phyloP scores from a whole-genome alignment of 1,139 yeast species.

The Candida glucosophila region DNA sequence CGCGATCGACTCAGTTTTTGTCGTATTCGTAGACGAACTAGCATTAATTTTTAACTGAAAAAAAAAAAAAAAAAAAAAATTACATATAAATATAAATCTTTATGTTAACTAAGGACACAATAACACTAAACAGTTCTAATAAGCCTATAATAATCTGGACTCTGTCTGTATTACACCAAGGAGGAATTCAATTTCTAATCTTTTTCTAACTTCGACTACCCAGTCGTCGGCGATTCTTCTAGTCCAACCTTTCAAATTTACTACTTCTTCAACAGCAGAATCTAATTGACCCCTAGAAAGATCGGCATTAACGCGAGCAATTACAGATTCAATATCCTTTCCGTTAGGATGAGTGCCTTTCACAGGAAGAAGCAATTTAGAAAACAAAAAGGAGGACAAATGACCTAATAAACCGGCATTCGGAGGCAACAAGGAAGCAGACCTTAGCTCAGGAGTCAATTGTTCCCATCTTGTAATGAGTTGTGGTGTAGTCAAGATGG shows the following conservation, averaged over 20 bases:
- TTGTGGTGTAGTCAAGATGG: conserved; percentile 59
- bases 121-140: background rate
- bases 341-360: conserved; percentile 56
- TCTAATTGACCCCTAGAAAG: conserved; percentile 72
- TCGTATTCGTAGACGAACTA: too few relatives aligned
- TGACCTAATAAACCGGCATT: conserved; percentile 95
- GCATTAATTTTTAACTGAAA: too few relatives aligned
- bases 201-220: conserved; percentile 81
- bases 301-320: conserved; percentile 77
- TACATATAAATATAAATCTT: too few relatives aligned
- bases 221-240: conserved; percentile 86
- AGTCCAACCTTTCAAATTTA: conserved; percentile 88
- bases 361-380: conserved; percentile 61
- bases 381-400: conserved; percentile 67
- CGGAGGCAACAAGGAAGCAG: conserved; percentile 84
- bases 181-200: conserved; percentile 80
- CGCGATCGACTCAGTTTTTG: too few relatives aligned
- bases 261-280: conserved; percentile 87
- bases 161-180: conserved; percentile 59
- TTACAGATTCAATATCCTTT: conserved; percentile 78
- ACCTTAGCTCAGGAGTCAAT: conserved; percentile 78
- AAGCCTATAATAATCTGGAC: conserved; percentile 9
- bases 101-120: too few relatives aligned
- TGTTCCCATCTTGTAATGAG: conserved; percentile 65
- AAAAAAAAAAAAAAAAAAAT: too few relatives aligned